phyloP scores from a whole-genome alignment of 2,329 filamentous ascomycete species.

The Polytolypa hystricis region DNA sequence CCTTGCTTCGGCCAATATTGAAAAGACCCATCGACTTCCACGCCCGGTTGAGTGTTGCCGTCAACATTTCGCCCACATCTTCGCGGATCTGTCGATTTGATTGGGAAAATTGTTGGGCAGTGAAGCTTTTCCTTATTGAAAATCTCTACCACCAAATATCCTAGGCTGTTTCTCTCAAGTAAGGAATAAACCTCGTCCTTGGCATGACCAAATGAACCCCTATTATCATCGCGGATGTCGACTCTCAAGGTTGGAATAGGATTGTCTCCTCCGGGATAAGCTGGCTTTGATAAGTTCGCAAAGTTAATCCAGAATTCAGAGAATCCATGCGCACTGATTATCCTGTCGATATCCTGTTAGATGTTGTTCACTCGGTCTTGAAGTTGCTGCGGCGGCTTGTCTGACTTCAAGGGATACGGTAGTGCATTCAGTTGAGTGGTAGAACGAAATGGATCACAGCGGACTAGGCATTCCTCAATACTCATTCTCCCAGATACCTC shows the following conservation, averaged over 20 bases:
- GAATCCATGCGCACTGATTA: neutral
- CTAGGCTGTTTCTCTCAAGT: neutral
- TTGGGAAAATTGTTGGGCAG: neutral
- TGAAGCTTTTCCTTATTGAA: neutral
- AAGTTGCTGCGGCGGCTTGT: neutral
- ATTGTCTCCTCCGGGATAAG: neutral
- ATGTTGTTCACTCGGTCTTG: neutral
- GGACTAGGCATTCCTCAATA: neutral
- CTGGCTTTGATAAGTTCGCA: neutral
- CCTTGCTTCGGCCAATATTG: neutral
- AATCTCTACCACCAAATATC: neutral
- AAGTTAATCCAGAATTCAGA: neutral
- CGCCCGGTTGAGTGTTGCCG: neutral
- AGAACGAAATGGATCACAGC: neutral
- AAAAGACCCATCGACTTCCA: neutral
- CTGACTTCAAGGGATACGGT: neutral
- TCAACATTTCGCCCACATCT: neutral
- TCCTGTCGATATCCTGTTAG: neutral
- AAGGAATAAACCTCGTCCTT: neutral
- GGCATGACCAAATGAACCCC: neutral
- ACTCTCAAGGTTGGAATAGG: neutral
- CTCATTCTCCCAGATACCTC: neutral
- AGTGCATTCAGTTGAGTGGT: slow-evolving; percentile 2
- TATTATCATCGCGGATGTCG: neutral
- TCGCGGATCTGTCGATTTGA: neutral